Evolutionary conservation across 129 eudicot species (phyloP).

Genomic region (Flaveria bidentis): DNA sequence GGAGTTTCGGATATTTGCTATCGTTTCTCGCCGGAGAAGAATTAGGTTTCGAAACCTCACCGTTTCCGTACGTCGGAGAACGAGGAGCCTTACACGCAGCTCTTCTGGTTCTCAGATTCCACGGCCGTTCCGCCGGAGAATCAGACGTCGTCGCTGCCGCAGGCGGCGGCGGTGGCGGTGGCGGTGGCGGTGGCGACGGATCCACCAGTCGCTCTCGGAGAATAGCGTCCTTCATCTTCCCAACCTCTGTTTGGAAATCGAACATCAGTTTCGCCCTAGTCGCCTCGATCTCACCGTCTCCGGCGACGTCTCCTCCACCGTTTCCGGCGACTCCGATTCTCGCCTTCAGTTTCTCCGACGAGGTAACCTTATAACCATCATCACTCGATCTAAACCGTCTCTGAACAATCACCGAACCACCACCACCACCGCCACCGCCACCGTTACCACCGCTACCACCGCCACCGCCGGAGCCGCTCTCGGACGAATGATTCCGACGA

Average conservation of each 20-base stretch:
- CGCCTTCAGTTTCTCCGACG: slow-evolving; percentile 31
- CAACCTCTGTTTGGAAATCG: slow-evolving; percentile 62
- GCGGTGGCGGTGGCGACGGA: slow-evolving; percentile 19
- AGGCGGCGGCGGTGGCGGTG: slow-evolving; percentile 16
- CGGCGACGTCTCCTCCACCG: slow-evolving; percentile 50
- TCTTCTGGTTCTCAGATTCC: slow-evolving; percentile 90
- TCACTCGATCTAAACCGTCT: slow-evolving; percentile 32
- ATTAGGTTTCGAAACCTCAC: slow-evolving; percentile 40
- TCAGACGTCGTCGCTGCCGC: slow-evolving; percentile 23
- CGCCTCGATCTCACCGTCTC: slow-evolving; percentile 57
- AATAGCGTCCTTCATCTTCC: slow-evolving; percentile 63
- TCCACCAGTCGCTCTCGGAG: slow-evolving; percentile 44
- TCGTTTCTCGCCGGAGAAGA: slow-evolving; percentile 42
- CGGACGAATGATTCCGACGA: slow-evolving; percentile 32
- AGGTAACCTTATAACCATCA: slow-evolving; percentile 18
- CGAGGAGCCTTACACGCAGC: slow-evolving; percentile 59
- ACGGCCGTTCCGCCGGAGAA: slow-evolving; percentile 45
- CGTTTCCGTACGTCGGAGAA: slow-evolving; percentile 38
- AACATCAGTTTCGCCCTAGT: slow-evolving; percentile 69
- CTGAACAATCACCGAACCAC: slow-evolving; percentile 5
- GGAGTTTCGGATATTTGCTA: slow-evolving; percentile 41
- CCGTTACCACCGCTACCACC: not conserved
- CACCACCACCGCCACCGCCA: slow-evolving; percentile 18
- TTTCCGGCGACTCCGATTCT: slow-evolving; percentile 45
- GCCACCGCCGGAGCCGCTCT: slow-evolving; percentile 25